Evolutionary conservation across 495 filamentous ascomycete species (phyloP).

Genomic region (Daldinia concentrica): DNA sequence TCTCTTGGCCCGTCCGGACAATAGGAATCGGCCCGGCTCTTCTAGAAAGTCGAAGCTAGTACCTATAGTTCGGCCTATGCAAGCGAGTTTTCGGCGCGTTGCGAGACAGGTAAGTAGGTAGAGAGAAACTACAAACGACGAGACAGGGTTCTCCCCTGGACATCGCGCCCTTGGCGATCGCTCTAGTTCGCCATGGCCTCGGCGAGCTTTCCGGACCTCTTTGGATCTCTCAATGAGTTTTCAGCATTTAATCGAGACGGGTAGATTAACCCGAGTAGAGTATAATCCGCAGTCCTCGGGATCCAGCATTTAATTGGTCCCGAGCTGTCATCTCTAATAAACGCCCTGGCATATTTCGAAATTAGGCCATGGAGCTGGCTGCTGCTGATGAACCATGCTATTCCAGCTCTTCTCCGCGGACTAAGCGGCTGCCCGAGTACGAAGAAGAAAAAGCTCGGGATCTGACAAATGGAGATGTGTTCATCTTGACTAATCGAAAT

Average conservation of each 20-base stretch:
- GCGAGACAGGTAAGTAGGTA: neutral
- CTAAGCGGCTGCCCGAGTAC: constrained; percentile 3
- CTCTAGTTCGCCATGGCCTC: constrained; percentile 23
- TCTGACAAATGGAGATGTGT: constrained; percentile 25
- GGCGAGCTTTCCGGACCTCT: constrained; percentile 22
- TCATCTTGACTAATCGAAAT: constrained; percentile 31
- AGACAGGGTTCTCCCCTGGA: constrained; percentile 15
- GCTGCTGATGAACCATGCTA: constrained; percentile 92
- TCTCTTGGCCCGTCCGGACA: constrained; percentile 18
- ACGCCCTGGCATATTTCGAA: constrained; percentile 11
- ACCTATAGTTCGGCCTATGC: neutral
- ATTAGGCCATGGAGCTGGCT: constrained; percentile 77
- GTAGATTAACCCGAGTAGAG: neutral
- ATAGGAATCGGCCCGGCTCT: constrained; percentile 35
- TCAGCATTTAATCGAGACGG: neutral
- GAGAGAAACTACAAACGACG: neutral
- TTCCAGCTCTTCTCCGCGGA: constrained; percentile 44
- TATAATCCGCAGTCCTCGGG: constrained; percentile 9
- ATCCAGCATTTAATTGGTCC: constrained; percentile 1
- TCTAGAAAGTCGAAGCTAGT: constrained; percentile 18
- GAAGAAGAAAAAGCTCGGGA: neutral
- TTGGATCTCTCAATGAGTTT: constrained; percentile 1
- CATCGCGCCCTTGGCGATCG: constrained; percentile 32
- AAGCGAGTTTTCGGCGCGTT: neutral
- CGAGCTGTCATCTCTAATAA: constrained; percentile 3